Percentiles rank a stretch among this genome's conserved stretches.
Evolutionary conservation across 495 filamentous ascomycete species (phyloP).

Genomic region (Penicillium ucsense): DNA sequence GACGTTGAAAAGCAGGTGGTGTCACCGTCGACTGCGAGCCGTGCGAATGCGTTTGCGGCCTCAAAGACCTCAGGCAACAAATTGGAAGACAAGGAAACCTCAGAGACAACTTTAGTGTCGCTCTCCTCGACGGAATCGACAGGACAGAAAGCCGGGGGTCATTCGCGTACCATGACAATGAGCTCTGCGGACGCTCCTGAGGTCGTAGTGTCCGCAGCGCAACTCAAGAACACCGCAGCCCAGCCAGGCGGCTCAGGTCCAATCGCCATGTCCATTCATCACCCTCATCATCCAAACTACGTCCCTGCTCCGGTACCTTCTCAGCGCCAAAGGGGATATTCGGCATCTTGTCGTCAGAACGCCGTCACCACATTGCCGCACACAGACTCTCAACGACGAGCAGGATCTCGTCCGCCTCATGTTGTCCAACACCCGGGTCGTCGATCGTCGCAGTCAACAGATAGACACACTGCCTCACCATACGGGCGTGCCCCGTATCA

Average conservation of each 20-base stretch:
- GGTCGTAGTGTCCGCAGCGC: constrained; percentile 22
- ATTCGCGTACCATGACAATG: constrained; percentile 25
- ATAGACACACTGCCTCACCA: constrained; percentile 18
- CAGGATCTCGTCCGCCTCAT: constrained; percentile 2
- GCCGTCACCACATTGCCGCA: background rate
- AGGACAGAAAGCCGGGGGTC: constrained; percentile 1
- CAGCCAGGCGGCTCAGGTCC: constrained; percentile 14
- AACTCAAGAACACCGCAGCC: constrained; percentile 21
- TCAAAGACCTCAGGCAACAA: background rate
- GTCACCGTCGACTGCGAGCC: constrained; percentile 1
- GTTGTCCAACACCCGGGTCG: constrained; percentile 6
- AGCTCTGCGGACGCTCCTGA: constrained; percentile 34
- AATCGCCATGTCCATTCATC: constrained; percentile 13
- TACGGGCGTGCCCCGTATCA: constrained; percentile 23
- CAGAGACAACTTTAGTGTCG: background rate
- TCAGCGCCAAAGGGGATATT: constrained; percentile 8
- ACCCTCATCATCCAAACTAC: constrained; percentile 24
- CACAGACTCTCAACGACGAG: constrained; percentile 3
- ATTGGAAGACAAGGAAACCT: background rate
- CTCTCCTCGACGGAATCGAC: background rate
- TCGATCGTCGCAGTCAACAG: constrained; percentile 19
- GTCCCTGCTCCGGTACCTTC: constrained; percentile 1
- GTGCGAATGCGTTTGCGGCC: background rate
- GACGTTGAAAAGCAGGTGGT: constrained; percentile 26
- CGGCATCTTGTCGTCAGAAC: constrained; percentile 11